phyloP scores from a whole-genome alignment of 75 land plant species.

The Picea sitchensis region DNA sequence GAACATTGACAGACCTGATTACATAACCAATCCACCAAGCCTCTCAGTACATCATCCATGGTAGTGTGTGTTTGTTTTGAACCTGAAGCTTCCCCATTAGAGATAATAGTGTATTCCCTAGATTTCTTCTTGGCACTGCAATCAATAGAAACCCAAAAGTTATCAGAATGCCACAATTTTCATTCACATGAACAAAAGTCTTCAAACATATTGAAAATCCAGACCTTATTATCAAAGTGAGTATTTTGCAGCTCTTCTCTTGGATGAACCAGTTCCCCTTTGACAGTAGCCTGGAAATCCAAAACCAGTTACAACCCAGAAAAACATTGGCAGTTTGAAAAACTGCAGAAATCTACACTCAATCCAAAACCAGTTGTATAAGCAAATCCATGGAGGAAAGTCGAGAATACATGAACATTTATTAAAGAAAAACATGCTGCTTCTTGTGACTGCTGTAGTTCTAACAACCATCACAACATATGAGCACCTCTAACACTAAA shows the following conservation, averaged over 20 bases:
- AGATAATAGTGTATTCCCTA: conserved; percentile 14
- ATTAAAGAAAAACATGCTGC: neutral
- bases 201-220: neutral
- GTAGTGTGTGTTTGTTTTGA: conserved; percentile 45
- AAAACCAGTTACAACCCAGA: neutral
- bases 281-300: conserved; percentile 69
- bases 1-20: conserved; percentile 44
- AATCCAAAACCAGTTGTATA: neutral
- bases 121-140: conserved; percentile 3
- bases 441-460: neutral
- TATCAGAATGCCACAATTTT: neutral
- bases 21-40: conserved; percentile 82
- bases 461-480: neutral
- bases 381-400: neutral
- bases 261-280: conserved; percentile 95
- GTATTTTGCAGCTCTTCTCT: conserved; percentile 95
- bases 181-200: neutral
- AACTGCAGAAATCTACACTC: neutral
- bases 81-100: conserved; percentile 57
- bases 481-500: neutral
- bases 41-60: conserved; percentile 62
- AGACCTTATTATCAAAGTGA: conserved; percentile 77
- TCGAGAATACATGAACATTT: neutral
- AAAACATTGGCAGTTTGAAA: too few relatives aligned
- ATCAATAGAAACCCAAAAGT: neutral